Conservation (phyloP, 345 rosid genomes). For the Aegle marmelos region DNA sequence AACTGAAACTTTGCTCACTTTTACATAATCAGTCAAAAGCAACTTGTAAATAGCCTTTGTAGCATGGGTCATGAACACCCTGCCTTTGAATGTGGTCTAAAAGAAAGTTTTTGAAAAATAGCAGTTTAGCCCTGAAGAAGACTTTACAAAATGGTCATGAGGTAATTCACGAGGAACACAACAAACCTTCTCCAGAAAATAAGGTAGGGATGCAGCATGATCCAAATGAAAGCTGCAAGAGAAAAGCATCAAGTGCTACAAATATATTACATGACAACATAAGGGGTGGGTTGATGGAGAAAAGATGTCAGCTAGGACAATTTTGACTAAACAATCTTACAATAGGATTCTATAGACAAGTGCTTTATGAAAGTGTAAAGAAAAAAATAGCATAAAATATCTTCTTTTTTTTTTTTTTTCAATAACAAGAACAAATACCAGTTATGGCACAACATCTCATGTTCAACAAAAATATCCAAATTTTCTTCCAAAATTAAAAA, state of each 20-base stretch:
- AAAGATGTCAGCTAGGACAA: background rate
- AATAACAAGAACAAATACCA: background rate
- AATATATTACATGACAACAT: background rate
- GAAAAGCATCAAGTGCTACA: background rate
- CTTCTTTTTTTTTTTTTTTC: no score
- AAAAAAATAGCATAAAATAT: background rate
- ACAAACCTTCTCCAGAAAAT: slow-evolving; percentile 88
- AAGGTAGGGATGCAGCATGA: slow-evolving; percentile 97
- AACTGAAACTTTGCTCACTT: slow-evolving; percentile 95
- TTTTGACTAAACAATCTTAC: background rate
- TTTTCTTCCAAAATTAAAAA: background rate
- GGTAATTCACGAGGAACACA: slow-evolving; percentile 4
- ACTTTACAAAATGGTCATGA: background rate
- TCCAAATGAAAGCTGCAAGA: slow-evolving; percentile 96
- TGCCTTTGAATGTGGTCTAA: slow-evolving; percentile 84
- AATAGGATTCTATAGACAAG: background rate
- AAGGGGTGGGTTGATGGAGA: background rate
- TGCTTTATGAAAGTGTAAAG: background rate
- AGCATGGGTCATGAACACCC: slow-evolving; percentile 97
- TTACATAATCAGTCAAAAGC: slow-evolving; percentile 84
- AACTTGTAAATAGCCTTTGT: slow-evolving; percentile 92
- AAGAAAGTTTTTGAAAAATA: slow-evolving; percentile 2
- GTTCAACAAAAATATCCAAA: background rate
- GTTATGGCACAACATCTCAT: background rate
- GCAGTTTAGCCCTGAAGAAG: slow-evolving; percentile 3